Conservation (phyloP, 345 rosid species). For the Eucalyptus pauciflora region DNA sequence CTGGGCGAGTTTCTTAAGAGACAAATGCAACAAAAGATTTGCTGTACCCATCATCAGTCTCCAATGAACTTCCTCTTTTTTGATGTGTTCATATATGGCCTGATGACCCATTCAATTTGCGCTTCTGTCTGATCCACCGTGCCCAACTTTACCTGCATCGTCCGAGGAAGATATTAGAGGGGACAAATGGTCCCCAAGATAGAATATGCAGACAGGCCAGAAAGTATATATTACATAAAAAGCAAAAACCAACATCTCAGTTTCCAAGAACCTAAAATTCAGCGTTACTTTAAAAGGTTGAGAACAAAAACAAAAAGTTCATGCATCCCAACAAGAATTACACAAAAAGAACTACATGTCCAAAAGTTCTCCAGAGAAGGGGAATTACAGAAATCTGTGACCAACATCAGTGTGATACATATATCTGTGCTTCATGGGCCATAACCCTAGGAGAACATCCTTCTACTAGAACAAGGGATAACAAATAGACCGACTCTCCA, state of each 20-base stretch:
- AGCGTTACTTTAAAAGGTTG: background rate
- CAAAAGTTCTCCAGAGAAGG: background rate
- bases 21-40: background rate
- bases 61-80: conserved; percentile 58
- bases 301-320: background rate
- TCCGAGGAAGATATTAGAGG: background rate
- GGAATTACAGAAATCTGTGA: background rate
- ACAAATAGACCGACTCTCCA: background rate
- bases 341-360: background rate
- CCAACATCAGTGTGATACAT: background rate
- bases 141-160: conserved; percentile 62
- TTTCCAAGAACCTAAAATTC: background rate
- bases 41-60: conserved; percentile 28
- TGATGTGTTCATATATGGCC: conserved; percentile 84
- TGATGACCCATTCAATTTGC: conserved; percentile 62
- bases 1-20: background rate
- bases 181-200: background rate
- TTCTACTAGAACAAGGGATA: background rate
- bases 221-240: background rate
- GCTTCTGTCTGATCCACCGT: conserved; percentile 86
- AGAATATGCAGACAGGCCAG: background rate
- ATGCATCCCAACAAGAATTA: background rate
- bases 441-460: background rate
- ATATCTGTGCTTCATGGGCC: background rate
- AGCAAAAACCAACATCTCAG: background rate